Evolutionary conservation across 2,329 filamentous ascomycete species (phyloP), one percentile per base, ranked within the genome.

Genomic region (Colletotrichum neosansevieriae): DNA sequence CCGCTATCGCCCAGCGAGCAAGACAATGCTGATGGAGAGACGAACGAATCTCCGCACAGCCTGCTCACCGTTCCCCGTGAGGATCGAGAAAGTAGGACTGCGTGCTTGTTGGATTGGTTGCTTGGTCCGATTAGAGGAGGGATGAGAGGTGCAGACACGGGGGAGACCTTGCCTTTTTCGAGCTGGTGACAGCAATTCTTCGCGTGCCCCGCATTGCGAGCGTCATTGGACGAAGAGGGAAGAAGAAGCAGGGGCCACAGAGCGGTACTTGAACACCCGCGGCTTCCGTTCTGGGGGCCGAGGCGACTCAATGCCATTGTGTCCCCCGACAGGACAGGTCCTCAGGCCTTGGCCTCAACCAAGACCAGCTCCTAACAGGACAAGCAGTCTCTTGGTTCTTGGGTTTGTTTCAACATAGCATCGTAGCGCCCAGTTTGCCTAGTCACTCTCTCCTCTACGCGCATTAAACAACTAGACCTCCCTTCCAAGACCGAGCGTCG

Each of bases 221-320:
- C 54, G 49, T 66, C 66, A 65, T 66, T 60, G 66, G 66, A 38
- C 36, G 36, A 38, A 21, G 38, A 38, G 47, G 10, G 19, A 45
- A 29, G 13, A 38, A 13, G 19, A 29, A 42, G 47, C 59, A 54
- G 49, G 36, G 17, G 49, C 24, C 59, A 45, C n/a, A 34, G n/a
- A 17, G 44, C n/a, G 47, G 45, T 38, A 38, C 21, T 51, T 40
- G 49, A 51, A 29, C 15, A 24, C n/a, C 49, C 49, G 49, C 49
- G 29, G 49, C 49, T 12, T 42, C 57, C 57, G 53, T 57, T 9
- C 29, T 29, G 29, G 29, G 6, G 29, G 29, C 3, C 29, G 29
- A 29, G 29, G 29, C 53, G 17, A 44, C 24, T 34, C 34, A 57
- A 57, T 42, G 53, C 15, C 53, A 57, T 57, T 57, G 53, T 32